A percentile compares a stretch with the other conserved stretches of the same genome.
phyloP scores from a whole-genome alignment of 495 filamentous ascomycete species.

The Tuber umbilicatum region DNA sequence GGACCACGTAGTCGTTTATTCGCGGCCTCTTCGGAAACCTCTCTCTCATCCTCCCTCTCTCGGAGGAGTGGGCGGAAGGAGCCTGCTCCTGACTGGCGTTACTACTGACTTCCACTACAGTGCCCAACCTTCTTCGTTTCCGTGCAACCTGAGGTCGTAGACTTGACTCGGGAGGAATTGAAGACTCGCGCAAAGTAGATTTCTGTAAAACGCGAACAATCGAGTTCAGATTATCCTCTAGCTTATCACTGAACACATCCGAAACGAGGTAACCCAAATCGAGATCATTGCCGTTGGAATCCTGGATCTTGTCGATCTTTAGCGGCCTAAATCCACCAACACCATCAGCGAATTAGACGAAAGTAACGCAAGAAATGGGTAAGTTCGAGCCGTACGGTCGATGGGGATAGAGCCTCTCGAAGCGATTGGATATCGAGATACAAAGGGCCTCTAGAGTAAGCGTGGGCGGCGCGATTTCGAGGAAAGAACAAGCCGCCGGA shows the following conservation, averaged over 20 bases:
- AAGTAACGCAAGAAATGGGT: background rate
- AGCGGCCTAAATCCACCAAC: slow-evolving; percentile 25
- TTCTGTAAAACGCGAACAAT: slow-evolving; percentile 37
- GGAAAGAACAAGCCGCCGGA: slow-evolving; percentile 23
- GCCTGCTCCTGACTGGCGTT: slow-evolving; percentile 17
- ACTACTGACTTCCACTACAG: slow-evolving; percentile 8
- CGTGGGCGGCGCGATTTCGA: slow-evolving; percentile 33
- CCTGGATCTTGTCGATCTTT: slow-evolving; percentile 35
- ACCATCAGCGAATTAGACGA: background rate
- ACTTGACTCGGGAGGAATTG: slow-evolving; percentile 33
- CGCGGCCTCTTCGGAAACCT: slow-evolving; percentile 15
- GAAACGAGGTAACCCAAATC: slow-evolving; percentile 34
- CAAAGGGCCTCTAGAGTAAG: slow-evolving; percentile 32
- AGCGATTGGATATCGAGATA: slow-evolving; percentile 29
- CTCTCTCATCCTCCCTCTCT: slow-evolving; percentile 7
- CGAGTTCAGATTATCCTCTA: slow-evolving; percentile 17
- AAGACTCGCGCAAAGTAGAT: slow-evolving; percentile 25
- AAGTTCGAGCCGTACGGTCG: slow-evolving; percentile 20
- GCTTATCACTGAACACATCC: slow-evolving; percentile 40
- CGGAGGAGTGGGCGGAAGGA: background rate
- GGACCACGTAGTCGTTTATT: slow-evolving; percentile 21
- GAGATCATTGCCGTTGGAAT: slow-evolving; percentile 37
- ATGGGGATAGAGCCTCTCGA: slow-evolving; percentile 38
- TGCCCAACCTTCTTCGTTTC: slow-evolving; percentile 10
- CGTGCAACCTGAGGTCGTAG: slow-evolving; percentile 15